phyloP scores from a whole-genome alignment of 1,284 basidiomycete species.

The Ceratobasidium sp. region DNA sequence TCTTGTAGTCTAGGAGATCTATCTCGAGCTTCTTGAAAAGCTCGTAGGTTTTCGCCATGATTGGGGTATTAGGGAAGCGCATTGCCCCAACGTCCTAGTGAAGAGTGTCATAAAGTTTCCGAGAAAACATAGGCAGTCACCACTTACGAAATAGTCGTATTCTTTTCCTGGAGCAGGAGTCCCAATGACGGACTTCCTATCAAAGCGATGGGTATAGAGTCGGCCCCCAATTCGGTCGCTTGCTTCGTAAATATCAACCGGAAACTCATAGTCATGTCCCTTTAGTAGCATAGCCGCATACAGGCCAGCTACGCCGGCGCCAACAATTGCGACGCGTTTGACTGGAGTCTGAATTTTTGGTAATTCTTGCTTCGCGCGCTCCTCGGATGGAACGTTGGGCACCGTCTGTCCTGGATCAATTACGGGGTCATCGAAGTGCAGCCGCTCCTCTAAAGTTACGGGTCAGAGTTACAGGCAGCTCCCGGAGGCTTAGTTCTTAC shows the following conservation, averaged over 20 bases:
- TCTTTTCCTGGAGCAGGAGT: constrained; percentile 20
- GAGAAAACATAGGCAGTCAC: too few relatives aligned
- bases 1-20: not conserved
- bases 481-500: too few relatives aligned
- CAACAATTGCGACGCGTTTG: constrained; percentile 51
- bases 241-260: constrained; percentile 59
- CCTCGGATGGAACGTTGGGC: too few relatives aligned
- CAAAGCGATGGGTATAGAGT: constrained; percentile 58
- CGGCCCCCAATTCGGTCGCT: constrained; percentile 59
- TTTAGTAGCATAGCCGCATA: constrained; percentile 60
- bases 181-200: constrained; percentile 6
- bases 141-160: constrained; percentile 28
- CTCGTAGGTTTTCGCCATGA: constrained; percentile 56
- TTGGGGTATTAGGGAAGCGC: constrained; percentile 56
- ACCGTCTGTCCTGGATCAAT: too few relatives aligned
- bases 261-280: constrained; percentile 55
- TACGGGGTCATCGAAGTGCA: too few relatives aligned
- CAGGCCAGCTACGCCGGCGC: constrained; percentile 57
- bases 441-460: too few relatives aligned
- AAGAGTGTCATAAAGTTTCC: not conserved
- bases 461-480: too few relatives aligned
- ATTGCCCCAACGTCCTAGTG: constrained; percentile 57
- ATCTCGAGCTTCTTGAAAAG: constrained; percentile 47
- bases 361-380: not conserved
- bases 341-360: not conserved